phyloP scores from a whole-genome alignment of 2,329 filamentous ascomycete genomes.

The Ophiostoma perfectum region DNA sequence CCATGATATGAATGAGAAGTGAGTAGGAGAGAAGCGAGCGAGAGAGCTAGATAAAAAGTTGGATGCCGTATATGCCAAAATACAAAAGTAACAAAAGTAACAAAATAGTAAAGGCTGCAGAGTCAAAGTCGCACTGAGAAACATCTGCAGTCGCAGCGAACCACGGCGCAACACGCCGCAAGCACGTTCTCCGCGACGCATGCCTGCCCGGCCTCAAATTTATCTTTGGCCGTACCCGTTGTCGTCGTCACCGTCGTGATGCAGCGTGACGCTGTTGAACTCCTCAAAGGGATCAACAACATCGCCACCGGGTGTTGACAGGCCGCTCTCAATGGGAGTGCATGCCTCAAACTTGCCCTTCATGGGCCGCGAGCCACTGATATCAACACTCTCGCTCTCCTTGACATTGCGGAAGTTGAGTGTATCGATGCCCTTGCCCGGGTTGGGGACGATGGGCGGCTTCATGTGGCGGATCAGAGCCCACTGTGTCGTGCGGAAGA shows the following conservation, averaged over 20 bases:
- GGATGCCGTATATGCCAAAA: not conserved
- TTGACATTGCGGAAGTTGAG: constrained; percentile 98
- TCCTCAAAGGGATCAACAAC: constrained; percentile 86
- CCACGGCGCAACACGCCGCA: not conserved
- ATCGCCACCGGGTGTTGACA: constrained; percentile 80
- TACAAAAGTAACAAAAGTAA: not conserved
- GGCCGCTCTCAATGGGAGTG: constrained; percentile 76
- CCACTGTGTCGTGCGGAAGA: constrained; percentile 96
- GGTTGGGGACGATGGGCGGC: constrained; percentile 89
- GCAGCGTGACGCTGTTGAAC: constrained; percentile 95
- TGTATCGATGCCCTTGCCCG: constrained; percentile 85
- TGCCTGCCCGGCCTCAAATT: not conserved
- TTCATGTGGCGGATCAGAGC: constrained; percentile 96
- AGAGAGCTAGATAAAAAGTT: not conserved
- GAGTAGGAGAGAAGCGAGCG: not conserved
- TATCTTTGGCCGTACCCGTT: constrained; percentile 30
- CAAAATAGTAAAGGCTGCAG: too few relatives aligned
- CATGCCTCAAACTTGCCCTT: constrained; percentile 42
- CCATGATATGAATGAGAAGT: not conserved
- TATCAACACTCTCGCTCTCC: constrained; percentile 91
- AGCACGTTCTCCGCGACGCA: too few relatives aligned
- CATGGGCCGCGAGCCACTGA: constrained; percentile 55
- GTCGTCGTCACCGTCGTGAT: constrained; percentile 86
- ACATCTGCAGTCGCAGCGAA: too few relatives aligned
- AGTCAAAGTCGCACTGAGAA: too few relatives aligned